These are phyloP conservation scores for Citrullus mucosospermus DNA, from an alignment of 306 rosid species.

Conservation along the genomic window DNA sequence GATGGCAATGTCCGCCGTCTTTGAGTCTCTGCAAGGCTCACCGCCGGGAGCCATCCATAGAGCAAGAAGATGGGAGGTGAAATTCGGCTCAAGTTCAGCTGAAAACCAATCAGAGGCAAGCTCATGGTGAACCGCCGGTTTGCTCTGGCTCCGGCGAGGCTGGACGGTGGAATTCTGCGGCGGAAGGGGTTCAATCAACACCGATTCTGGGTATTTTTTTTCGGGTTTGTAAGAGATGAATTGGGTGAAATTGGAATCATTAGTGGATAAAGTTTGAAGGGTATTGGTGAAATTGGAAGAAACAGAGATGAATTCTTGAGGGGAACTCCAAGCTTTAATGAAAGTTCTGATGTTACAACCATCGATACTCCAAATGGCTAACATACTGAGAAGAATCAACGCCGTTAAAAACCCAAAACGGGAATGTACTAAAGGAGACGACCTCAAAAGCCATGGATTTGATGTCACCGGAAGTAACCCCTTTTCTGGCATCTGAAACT, in stretches of 20 bases:
- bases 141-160: constrained; percentile 2
- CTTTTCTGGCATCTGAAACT: constrained; percentile 54
- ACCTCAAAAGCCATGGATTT: constrained; percentile 25
- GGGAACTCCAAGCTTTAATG: constrained; percentile 37
- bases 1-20: constrained; percentile 39
- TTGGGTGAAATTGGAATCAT: constrained; percentile 19
- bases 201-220: constrained; percentile 14
- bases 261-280: constrained; percentile 13
- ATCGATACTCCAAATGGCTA: constrained; percentile 59
- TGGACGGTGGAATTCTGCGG: constrained; percentile 14
- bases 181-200: constrained; percentile 10
- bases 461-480: constrained; percentile 16
- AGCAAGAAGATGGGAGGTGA: constrained; percentile 51
- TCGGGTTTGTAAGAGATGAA: constrained; percentile 14
- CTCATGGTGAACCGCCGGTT: constrained; percentile 11
- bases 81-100: constrained; percentile 43
- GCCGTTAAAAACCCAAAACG: constrained; percentile 44
- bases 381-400: constrained; percentile 39
- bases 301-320: constrained; percentile 27
- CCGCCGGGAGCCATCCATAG: constrained; percentile 63
- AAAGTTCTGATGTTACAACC: constrained; percentile 35
- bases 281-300: constrained; percentile 21
- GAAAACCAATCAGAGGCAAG: constrained; percentile 35
- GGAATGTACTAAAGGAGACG: constrained; percentile 41
- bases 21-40: constrained; percentile 55